Evolutionary conservation across 1,139 yeast species (phyloP).

Genomic region (Geotrichum candidum): DNA sequence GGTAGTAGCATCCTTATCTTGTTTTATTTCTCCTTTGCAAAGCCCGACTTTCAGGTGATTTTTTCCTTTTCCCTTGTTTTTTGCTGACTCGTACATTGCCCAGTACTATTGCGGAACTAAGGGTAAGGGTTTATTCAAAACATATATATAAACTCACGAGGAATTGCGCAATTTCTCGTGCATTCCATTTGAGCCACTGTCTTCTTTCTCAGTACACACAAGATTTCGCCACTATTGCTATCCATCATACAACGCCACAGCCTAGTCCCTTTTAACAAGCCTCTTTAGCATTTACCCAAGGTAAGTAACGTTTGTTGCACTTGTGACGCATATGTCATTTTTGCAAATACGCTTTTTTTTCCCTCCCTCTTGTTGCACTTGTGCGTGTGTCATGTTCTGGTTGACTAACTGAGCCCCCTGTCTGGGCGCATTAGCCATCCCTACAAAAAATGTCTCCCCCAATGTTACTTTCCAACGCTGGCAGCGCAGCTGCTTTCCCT

Average conservation of each 20-base stretch:
- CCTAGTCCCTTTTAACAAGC: not conserved
- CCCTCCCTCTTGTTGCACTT: not conserved
- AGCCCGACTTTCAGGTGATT: too few species aligned
- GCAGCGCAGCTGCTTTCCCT: not conserved
- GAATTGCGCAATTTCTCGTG: slow-evolving; percentile 16
- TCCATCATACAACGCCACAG: not conserved
- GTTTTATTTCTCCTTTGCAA: too few species aligned
- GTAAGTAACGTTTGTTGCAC: not conserved
- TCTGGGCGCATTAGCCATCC: not conserved
- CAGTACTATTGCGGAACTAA: not conserved
- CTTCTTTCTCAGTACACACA: not conserved
- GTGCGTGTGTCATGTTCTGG: not conserved
- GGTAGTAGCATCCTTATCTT: too few species aligned
- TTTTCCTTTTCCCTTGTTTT: too few species aligned
- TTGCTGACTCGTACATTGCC: not conserved
- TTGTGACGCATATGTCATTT: not conserved
- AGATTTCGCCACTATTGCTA: not conserved
- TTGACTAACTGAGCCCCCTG: not conserved
- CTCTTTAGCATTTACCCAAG: not conserved
- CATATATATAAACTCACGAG: slow-evolving; percentile 9
- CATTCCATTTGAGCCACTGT: not conserved
- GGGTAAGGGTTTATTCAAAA: not conserved
- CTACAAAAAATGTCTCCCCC: not conserved
- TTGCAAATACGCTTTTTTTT: not conserved
- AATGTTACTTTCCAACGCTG: not conserved